Base-by-base conservation (phyloP, 2,329 filamentous ascomycete genomes). In the Colletotrichum tropicicola region DNA sequence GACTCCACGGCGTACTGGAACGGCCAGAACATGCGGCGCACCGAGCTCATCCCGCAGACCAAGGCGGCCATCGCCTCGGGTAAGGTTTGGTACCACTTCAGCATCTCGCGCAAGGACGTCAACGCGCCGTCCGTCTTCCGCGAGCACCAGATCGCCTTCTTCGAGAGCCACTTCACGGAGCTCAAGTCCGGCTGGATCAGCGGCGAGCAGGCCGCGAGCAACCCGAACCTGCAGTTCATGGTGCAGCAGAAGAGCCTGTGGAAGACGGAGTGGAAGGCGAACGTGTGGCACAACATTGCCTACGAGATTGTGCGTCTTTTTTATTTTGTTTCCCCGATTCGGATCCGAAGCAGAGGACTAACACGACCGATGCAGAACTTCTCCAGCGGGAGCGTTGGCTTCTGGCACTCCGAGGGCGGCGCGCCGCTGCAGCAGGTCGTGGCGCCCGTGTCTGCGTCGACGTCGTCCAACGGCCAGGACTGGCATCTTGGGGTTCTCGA, bases 91-190 rank as follows among this genome's bases (percentile, higher is more conserved):
- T 93, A 92, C 76, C 91, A 93, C 76, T 92, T 92, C 78, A 89
- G 85, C 65, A 84, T 93, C 68, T 87, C 85, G 82, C 82, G 86
- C 47, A 81, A 77, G 13, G 80, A 79, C 44, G 82, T 78, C 17
- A 92, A 92, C 71, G 80, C 88, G 1, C 91, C 91, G 0, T 85
- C 83, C 41, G 78, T 83, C 5, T 84, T 82, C 10, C 84, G 89
- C 58, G 90, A 93, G 80, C 91, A 93, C 76, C 90, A 92, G 77
- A 81, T 83, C 71, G 78, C 75, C 73, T 84, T 85, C 75, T 89
- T 88, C 78, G 90, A 92, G 78, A 87, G 83, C 74, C 90, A 92
- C 78, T 92, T 92, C 77, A 92, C 90, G 12, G 91, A 92, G 80
- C 78, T 93, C 74, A 92, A 92, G 80, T 87, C 87, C 61, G 91